Evolutionary conservation across 768 basidiomycete species (phyloP), one percentile per base, ranked within the genome.

Genomic region (Boletus coccyginus): DNA sequence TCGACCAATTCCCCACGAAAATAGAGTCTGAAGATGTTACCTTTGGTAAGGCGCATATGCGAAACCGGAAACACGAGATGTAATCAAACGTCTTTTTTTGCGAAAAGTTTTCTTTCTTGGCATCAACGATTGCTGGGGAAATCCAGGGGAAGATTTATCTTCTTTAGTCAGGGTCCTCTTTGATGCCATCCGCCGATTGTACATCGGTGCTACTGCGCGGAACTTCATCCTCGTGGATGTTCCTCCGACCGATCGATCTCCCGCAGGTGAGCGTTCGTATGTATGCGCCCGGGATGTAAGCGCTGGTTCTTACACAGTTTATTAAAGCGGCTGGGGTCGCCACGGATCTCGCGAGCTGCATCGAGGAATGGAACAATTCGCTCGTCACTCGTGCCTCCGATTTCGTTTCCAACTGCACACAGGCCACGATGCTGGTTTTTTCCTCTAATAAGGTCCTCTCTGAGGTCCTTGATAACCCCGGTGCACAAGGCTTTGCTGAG

Each of bases 191-290:
- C 41, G 32, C 11, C 40, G 24, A 39, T 45, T 60, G 41, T 55
- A 48, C 38, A 7, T 14, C 33, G 21, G 31, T 7, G 53, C 46
- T 1, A 4, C 13, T 39, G 60, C 49, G 11, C 58, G 60, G 13
- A 55, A 61, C 42, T 55, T 61, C 24, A 33, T 60, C 49, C 52
- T 60, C 29, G 41, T 60, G 6, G 60, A 61, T n/a, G 60, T 60
- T 19, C 60, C 58, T 47, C 60, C 58, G 13, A 60, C 58, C 24
- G 38, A 61, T 27, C 52, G 49, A 13, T 60, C 60, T 24, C 53
- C 60, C 16, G 50, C 45, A 35, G 52, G 60, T 27, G 14, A 39
- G 36, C 39, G 35, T 43, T 24, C 13, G 32, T 35, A 14, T 14
- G 31, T 14, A 16, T 32, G 14, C 12, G 13, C 33, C 6, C 3